Percentiles rank a stretch among this genome's conserved stretches.
These are phyloP conservation scores for Lumnitzera racemosa DNA, from an alignment of 345 rosid genomes.

Conservation along the genomic window DNA sequence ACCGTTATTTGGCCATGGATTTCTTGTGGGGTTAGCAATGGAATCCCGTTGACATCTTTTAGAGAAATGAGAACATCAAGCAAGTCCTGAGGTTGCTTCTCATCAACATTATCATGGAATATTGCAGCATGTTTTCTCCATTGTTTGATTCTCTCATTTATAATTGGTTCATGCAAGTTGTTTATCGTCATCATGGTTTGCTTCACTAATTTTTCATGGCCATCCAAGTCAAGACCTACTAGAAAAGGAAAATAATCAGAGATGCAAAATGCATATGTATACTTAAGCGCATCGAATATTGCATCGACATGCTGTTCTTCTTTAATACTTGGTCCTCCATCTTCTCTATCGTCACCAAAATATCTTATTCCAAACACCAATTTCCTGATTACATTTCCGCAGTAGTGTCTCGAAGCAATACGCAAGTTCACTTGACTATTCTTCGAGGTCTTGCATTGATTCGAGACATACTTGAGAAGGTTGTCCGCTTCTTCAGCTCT, in stretches of 20 bases:
- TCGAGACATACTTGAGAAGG: conserved; percentile 26
- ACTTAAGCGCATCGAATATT: conserved; percentile 23
- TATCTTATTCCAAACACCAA: conserved; percentile 31
- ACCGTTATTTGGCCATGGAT: conserved; percentile 38
- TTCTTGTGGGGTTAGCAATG: conserved; percentile 29
- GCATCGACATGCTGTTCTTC: conserved; percentile 42
- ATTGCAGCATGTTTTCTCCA: conserved; percentile 9
- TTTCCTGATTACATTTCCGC: conserved; percentile 39
- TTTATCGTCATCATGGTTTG: conserved; percentile 14
- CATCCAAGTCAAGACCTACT: conserved; percentile 41
- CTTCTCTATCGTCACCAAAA: conserved; percentile 26
- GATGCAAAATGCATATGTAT: conserved; percentile 29
- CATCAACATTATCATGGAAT: conserved; percentile 1
- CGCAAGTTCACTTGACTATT: conserved; percentile 21
- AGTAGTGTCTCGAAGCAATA: conserved; percentile 22
- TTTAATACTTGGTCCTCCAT: conserved; percentile 35
- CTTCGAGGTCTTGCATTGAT: conserved; percentile 10
- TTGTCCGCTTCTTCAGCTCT: conserved; percentile 43
- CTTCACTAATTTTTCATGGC: conserved; percentile 33
- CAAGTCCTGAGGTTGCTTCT: conserved; percentile 26
- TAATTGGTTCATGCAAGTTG: conserved; percentile 42
- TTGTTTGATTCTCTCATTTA: conserved; percentile 32
- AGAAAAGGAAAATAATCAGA: conserved; percentile 44
- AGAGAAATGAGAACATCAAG: conserved; percentile 37
- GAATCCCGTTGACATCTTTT: conserved; percentile 21